Evolutionary conservation across 208 protist genomes (phyloP).

Genomic region (Acanthamoeba lenticulata): DNA sequence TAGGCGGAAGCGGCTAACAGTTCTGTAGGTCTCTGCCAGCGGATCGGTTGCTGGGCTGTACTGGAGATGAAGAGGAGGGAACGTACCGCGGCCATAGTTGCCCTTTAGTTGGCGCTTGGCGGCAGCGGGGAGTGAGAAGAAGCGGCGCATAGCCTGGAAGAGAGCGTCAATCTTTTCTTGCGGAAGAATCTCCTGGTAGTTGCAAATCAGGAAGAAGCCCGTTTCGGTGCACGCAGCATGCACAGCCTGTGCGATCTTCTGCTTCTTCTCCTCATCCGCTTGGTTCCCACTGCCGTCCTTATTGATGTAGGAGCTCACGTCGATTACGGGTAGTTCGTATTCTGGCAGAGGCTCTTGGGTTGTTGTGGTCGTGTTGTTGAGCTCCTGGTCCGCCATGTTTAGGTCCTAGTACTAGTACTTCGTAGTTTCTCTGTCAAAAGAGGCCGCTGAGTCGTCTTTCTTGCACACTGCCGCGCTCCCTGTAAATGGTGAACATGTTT

Average conservation of each 20-base stretch:
- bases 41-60: background rate
- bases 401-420: no score
- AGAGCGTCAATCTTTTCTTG: background rate
- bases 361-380: background rate
- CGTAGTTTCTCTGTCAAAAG: no score
- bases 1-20: no score
- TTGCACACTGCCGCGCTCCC: no score
- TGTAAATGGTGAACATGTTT: no score
- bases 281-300: background rate
- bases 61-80: background rate
- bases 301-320: background rate
- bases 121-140: background rate
- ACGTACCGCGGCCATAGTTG: background rate
- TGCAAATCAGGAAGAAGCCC: slow-evolving; percentile 20
- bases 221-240: background rate
- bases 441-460: no score
- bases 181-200: background rate
- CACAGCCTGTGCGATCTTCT: background rate
- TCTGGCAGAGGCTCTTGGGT: background rate
- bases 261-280: background rate
- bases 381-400: background rate
- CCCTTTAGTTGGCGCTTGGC: background rate
- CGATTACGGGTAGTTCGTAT: background rate
- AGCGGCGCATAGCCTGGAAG: background rate
- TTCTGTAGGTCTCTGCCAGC: background rate